Evolutionary conservation across 768 basidiomycete genomes (phyloP).

Genomic region (Leccinum obscurum): DNA sequence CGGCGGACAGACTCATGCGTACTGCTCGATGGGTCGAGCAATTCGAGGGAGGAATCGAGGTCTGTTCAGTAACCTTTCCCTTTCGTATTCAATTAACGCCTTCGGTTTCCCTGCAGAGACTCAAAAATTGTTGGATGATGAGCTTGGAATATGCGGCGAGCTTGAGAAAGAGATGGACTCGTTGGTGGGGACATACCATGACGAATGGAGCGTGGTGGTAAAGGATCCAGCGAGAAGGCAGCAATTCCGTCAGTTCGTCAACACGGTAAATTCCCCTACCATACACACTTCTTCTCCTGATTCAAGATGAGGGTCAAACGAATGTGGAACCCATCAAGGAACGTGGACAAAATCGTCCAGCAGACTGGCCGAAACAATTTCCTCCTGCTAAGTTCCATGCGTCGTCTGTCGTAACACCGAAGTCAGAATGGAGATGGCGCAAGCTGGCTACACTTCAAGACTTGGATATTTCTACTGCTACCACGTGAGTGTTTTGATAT

Average conservation of each 20-base stretch:
- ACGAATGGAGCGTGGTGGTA: slow-evolving; percentile 71
- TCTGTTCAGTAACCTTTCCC: slow-evolving; percentile 16
- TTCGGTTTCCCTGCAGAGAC: slow-evolving; percentile 44
- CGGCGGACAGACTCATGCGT: slow-evolving; percentile 68
- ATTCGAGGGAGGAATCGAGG: slow-evolving; percentile 68
- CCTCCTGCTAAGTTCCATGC: slow-evolving; percentile 46
- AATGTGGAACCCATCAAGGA: slow-evolving; percentile 48
- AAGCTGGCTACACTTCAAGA: slow-evolving; percentile 49
- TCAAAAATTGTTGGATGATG: slow-evolving; percentile 66
- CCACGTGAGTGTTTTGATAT: slow-evolving; percentile 40
- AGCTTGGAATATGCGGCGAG: slow-evolving; percentile 69
- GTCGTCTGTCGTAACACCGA: slow-evolving; percentile 43
- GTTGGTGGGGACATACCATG: slow-evolving; percentile 63
- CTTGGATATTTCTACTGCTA: slow-evolving; percentile 46
- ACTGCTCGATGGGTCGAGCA: slow-evolving; percentile 75
- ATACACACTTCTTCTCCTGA: background rate
- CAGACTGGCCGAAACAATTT: slow-evolving; percentile 64
- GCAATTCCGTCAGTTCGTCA: slow-evolving; percentile 64
- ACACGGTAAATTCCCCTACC: slow-evolving; percentile 42
- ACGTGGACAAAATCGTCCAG: slow-evolving; percentile 62
- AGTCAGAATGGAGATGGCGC: slow-evolving; percentile 57
- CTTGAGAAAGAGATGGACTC: slow-evolving; percentile 65
- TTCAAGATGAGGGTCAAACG: background rate
- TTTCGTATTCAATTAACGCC: background rate
- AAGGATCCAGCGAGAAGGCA: slow-evolving; percentile 48